Percentiles rank a stretch among this genome's conserved stretches.
phyloP scores from a whole-genome alignment of 495 filamentous ascomycete species.

The Xylona heveae region DNA sequence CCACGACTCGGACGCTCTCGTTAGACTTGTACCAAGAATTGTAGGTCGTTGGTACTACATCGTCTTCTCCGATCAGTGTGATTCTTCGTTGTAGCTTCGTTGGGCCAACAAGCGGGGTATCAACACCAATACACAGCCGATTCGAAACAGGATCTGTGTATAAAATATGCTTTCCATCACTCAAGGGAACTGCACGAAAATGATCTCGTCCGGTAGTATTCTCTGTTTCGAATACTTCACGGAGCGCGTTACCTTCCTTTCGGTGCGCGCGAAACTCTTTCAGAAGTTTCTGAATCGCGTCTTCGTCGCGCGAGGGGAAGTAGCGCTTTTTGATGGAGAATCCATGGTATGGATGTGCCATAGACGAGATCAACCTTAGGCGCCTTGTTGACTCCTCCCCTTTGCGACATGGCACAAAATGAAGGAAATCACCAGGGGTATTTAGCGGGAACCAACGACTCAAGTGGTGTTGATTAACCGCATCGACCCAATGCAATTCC shows the following conservation, averaged over 20 bases:
- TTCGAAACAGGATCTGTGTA: conserved; percentile 44
- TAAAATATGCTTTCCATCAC: conserved; percentile 46
- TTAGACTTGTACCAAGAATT: conserved; percentile 33
- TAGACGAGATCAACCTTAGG: conserved; percentile 45
- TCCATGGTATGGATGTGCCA: conserved; percentile 32
- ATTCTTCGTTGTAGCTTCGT: conserved; percentile 27
- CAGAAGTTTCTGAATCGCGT: too few species aligned
- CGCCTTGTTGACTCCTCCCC: conserved; percentile 31
- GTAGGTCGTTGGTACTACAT: conserved; percentile 25
- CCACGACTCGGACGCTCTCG: conserved; percentile 41
- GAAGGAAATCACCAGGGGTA: conserved; percentile 40
- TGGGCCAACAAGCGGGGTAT: conserved; percentile 35
- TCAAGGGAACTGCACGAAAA: conserved; percentile 44
- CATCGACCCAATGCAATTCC: conserved; percentile 54
- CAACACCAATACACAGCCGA: conserved; percentile 41
- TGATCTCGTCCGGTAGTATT: conserved; percentile 45
- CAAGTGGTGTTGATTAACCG: conserved; percentile 31
- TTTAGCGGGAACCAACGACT: conserved; percentile 46
- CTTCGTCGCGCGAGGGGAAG: too few species aligned
- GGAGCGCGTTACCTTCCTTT: too few species aligned
- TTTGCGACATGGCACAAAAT: conserved; percentile 37
- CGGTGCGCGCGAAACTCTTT: too few species aligned
- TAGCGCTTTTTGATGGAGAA: too few species aligned
- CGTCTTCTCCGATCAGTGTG: conserved; percentile 19
- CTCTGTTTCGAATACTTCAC: conserved; percentile 10